These are phyloP conservation scores for Melampsora larici-populina DNA, from an alignment of 1,284 basidiomycete species.

Conservation along the genomic window DNA sequence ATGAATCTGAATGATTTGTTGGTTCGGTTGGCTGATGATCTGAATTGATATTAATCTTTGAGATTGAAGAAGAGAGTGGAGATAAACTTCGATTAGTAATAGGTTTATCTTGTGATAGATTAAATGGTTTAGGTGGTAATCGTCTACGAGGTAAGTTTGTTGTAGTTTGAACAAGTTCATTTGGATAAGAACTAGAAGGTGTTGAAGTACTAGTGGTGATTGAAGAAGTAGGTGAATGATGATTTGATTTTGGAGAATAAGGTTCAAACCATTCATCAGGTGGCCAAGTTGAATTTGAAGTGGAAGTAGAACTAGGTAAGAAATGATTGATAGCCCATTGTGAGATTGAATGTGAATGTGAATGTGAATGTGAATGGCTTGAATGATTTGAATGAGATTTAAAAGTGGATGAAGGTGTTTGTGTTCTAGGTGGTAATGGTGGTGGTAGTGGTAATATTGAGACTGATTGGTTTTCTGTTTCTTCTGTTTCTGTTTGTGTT, in stretches of 20 bases:
- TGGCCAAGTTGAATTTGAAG: neutral
- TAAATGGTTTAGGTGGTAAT: neutral
- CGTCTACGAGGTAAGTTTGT: neutral
- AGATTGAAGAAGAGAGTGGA: neutral
- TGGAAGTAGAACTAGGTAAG: no score
- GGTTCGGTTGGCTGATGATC: neutral
- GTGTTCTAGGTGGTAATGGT: no score
- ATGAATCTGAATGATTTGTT: no score
- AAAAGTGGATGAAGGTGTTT: no score
- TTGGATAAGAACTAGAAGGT: neutral
- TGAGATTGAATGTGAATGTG: no score
- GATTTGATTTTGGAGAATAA: neutral
- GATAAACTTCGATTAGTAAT: neutral
- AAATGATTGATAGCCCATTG: no score
- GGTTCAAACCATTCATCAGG: constrained; percentile 1
- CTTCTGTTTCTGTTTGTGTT: no score
- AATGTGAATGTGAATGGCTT: no score
- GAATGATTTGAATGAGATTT: no score
- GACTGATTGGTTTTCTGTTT: no score
- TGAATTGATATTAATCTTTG: neutral
- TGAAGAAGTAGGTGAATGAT: neutral
- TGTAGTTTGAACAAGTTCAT: neutral
- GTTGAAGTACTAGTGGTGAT: neutral
- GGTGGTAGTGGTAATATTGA: no score
- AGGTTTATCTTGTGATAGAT: neutral